phyloP scores from a whole-genome alignment of 768 basidiomycete genomes.

The Termitomyces sp. region DNA sequence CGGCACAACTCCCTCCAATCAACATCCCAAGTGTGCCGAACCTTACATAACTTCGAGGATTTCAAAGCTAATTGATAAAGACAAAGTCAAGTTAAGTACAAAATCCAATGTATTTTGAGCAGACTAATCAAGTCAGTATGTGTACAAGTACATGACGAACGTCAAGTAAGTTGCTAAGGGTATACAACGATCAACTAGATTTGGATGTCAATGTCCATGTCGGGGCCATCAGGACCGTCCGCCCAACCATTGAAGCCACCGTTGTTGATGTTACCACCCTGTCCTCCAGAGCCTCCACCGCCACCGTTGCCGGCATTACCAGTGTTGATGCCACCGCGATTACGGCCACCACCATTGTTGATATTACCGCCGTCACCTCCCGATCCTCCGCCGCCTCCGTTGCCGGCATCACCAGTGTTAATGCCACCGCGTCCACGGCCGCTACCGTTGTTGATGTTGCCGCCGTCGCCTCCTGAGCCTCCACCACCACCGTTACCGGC shows the following conservation, averaged over 20 bases:
- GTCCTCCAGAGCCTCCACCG: neutral
- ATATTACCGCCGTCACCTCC: constrained; percentile 1
- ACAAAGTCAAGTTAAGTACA: neutral
- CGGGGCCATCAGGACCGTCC: neutral
- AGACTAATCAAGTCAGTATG: neutral
- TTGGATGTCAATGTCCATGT: neutral
- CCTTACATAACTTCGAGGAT: too few species aligned
- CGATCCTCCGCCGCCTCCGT: neutral
- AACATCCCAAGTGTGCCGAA: too few species aligned
- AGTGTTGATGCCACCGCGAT: too few species aligned
- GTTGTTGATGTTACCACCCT: constrained; percentile 2
- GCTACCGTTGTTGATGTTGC: neutral
- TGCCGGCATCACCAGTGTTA: neutral
- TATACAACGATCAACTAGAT: neutral
- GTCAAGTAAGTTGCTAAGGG: neutral
- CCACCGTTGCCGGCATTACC: constrained; percentile 6
- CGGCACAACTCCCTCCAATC: too few species aligned
- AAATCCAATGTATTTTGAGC: neutral
- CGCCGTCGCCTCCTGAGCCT: neutral
- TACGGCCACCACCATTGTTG: neutral
- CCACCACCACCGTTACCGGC: constrained; percentile 3
- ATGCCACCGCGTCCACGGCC: neutral
- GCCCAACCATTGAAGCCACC: too few species aligned
- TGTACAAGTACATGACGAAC: neutral
- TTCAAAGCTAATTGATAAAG: too few species aligned